Evolutionary conservation across 768 basidiomycete genomes (phyloP).

Genomic region (Suillus americanus): DNA sequence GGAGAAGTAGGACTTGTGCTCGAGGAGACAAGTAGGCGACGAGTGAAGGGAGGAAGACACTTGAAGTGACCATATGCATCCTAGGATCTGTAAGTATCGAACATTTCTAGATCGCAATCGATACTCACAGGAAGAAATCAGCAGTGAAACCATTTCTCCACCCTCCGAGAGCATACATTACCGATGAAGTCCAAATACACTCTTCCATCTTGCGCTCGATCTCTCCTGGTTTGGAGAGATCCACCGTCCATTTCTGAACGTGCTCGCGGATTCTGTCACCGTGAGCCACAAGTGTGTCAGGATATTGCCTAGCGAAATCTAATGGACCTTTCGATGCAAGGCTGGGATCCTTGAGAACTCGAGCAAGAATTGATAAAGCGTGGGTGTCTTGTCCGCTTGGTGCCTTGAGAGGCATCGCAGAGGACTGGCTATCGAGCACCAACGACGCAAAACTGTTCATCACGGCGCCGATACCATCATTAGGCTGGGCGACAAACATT

Average conservation of each 20-base stretch:
- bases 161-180: constrained; percentile 58
- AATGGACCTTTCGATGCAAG: constrained; percentile 16
- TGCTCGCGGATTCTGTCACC: constrained; percentile 12
- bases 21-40: constrained; percentile 17
- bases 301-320: constrained; percentile 24
- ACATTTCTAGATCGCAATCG: background rate
- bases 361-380: constrained; percentile 50
- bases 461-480: constrained; percentile 1
- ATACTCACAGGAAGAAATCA: constrained; percentile 53
- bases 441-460: constrained; percentile 10
- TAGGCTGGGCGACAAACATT: constrained; percentile 9
- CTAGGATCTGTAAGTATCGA: constrained; percentile 12
- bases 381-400: constrained; percentile 17
- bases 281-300: background rate
- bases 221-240: constrained; percentile 34
- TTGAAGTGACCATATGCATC: constrained; percentile 33
- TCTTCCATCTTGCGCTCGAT: constrained; percentile 61
- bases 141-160: constrained; percentile 43
- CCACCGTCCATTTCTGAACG: constrained; percentile 44
- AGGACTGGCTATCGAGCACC: constrained; percentile 5
- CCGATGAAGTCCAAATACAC: constrained; percentile 50
- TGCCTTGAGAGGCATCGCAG: background rate
- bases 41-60: constrained; percentile 28
- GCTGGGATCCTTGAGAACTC: constrained; percentile 47
- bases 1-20: constrained; percentile 28